Base-by-base conservation (phyloP, 2,329 filamentous ascomycete genomes). In the Fusarium temperatum region DNA sequence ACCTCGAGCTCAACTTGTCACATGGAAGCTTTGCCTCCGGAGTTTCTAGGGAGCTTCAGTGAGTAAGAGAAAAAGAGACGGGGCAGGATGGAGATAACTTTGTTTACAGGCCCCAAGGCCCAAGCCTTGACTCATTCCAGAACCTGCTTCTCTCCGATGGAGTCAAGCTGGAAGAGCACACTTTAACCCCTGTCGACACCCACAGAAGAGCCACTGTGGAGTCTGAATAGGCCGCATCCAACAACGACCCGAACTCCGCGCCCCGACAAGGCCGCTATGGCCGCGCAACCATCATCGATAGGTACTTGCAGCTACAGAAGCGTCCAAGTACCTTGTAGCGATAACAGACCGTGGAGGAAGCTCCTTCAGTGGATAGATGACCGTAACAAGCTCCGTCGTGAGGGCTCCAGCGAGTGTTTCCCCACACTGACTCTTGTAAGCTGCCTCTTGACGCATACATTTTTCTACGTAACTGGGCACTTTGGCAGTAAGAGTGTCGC, bases 81-180 rank as follows among this genome's bases (percentile, higher is more conserved):
- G 66, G 69, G 51, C 65, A 65, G 66, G 69, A 56, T 66, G 35
- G 45, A 53, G 35, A 65, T 63, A 47, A 64, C 48, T 55, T 53
- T 47, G 42, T 41, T 38, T 68, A 68, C 64, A 68, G 55, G 41
- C 41, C 54, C 63, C 48, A 72, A 48, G 66, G 47, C 63, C 64
- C 44, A 73, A 51, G 66, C 59, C 67, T 75, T 74, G 76, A 78
- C 67, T 78, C 76, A 78, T 78, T 77, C 76, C 76, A 78, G 73
- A 75, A 75, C 44, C 62, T 62, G 68, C 69, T 73, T 60, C 54
- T 58, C 58, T 65, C 69, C 57, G 65, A 73, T 63, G 57, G 57
- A 65, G 58, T 26, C 57, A 72, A 63, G 68, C 66, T 67, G 57
- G 54, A 64, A 66, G 57, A 68, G 42, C 51, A 55, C 42, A 26